Evolutionary conservation across 768 basidiomycete genomes (phyloP), one percentile per base, ranked within the genome.

Genomic region (Hygrocybe punicea): DNA sequence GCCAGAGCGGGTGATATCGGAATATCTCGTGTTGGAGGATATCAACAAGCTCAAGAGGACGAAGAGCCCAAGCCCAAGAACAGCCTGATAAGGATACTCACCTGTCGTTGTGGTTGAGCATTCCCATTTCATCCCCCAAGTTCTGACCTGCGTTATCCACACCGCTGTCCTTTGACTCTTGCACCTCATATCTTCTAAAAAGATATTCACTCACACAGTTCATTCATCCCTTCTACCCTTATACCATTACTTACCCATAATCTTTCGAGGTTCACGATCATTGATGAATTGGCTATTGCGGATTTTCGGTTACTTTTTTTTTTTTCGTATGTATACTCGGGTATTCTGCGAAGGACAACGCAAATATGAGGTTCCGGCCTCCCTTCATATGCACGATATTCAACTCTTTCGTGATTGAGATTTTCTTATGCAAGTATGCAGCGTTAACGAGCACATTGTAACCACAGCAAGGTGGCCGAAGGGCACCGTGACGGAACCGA

Each of bases 1-100:
- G 89, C 86, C 55, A 76, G 78, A 63, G 87, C 77, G 53, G 89
- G 85, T 35, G 85, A 88, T 69, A 75, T 82, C 17, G 87, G 89
- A 44, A 78, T 81, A 58, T 81, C 84, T 53, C 82, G 83, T 65
- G 82, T 76, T 60, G 85, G 75, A 55, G 83, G 77, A 61, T 86
- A 77, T 59, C 70, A 82, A 64, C 81, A 87, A 67, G 76, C 81
- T 59, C 78, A 76, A 57, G 79, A 84, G 59, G 79, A 80, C 51
- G 75, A 74, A 58, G 76, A 72, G 57, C 82, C 79, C 58, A 81
- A 82, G 70, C 74, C 78, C n/a, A 57, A 39, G 51, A 57, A 53
- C 55, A 75, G 76, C 61, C 74, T 89, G 53, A 77, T 87, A 76
- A 79, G 81, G 72, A 81, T 91, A 60, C 72, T 93, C 58, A 90